Conservation (phyloP, 2,329 filamentous ascomycete species). For the Cryphonectria parasitica region DNA sequence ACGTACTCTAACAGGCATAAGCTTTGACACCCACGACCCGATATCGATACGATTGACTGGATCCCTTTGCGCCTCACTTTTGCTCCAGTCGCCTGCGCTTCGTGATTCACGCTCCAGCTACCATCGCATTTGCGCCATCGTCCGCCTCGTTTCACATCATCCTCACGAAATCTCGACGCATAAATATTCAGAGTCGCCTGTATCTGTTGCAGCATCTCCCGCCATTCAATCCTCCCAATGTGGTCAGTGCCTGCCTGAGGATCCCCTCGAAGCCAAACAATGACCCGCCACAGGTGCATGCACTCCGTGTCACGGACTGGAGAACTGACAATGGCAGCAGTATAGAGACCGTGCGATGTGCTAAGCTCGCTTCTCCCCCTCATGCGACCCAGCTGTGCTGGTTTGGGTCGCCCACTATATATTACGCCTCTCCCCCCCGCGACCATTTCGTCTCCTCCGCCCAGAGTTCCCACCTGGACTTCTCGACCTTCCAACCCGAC, state of each 20-base stretch:
- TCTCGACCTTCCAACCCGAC: slow-evolving; percentile 27
- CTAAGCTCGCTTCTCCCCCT: slow-evolving; percentile 34
- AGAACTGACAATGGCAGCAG: slow-evolving; percentile 26
- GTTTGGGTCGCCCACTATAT: slow-evolving; percentile 36
- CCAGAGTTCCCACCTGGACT: slow-evolving; percentile 28
- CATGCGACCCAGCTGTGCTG: slow-evolving; percentile 43
- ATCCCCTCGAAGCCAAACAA: slow-evolving; percentile 3
- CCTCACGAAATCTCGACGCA: slow-evolving; percentile 3
- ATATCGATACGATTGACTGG: slow-evolving; percentile 12
- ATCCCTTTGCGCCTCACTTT: slow-evolving; percentile 21
- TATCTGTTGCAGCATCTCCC: slow-evolving; percentile 4
- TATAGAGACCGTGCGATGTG: slow-evolving; percentile 38
- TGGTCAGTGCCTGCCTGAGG: slow-evolving; percentile 28
- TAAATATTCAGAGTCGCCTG: slow-evolving; percentile 28
- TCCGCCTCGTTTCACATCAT: slow-evolving; percentile 20
- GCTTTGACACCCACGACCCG: slow-evolving; percentile 20
- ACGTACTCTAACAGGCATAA: slow-evolving; percentile 7
- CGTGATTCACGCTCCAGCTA: slow-evolving; percentile 4
- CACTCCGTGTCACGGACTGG: background rate
- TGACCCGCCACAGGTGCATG: background rate
- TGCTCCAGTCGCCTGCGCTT: slow-evolving; percentile 14
- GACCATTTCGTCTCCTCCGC: background rate
- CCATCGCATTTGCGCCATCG: slow-evolving; percentile 23
- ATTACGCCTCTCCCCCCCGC: slow-evolving; percentile 20
- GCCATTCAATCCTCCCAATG: slow-evolving; percentile 15